A percentile compares a stretch with the other conserved stretches of the same genome.
Conservation (phyloP, 2,329 filamentous ascomycete species). For the Talaromyces rugulosus region DNA sequence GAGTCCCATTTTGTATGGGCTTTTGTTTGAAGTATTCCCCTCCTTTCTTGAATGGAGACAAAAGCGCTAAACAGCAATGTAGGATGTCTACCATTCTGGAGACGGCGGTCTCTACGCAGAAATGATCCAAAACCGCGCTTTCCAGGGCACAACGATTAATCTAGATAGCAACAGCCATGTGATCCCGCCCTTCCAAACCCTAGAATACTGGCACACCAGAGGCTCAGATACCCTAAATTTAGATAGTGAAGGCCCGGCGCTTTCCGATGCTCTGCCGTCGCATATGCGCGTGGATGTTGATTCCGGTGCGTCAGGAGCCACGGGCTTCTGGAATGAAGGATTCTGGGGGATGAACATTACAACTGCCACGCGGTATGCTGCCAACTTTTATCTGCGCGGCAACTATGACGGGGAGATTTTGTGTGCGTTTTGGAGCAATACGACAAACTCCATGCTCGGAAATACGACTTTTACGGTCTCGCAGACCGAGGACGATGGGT, state of each 20-base stretch:
- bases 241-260: neutral
- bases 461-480: constrained; percentile 27
- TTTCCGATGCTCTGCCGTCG: neutral
- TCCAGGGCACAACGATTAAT: too few species aligned
- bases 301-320: constrained; percentile 30
- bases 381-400: too few species aligned
- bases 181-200: too few species aligned
- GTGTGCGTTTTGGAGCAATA: neutral
- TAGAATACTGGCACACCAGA: neutral
- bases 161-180: too few species aligned
- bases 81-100: constrained; percentile 49
- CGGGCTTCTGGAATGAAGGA: neutral
- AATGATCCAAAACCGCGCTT: constrained; percentile 65
- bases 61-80: neutral
- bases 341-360: neutral
- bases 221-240: neutral
- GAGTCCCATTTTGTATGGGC: constrained; percentile 37
- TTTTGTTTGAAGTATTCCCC: constrained; percentile 38
- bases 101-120: constrained; percentile 72
- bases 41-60: constrained; percentile 1
- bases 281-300: neutral
- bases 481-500: constrained; percentile 30
- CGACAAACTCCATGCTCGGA: neutral
- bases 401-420: too few species aligned
- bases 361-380: neutral